Conservation (phyloP, 2,329 filamentous ascomycete genomes). For the Xylariaceae sp. region DNA sequence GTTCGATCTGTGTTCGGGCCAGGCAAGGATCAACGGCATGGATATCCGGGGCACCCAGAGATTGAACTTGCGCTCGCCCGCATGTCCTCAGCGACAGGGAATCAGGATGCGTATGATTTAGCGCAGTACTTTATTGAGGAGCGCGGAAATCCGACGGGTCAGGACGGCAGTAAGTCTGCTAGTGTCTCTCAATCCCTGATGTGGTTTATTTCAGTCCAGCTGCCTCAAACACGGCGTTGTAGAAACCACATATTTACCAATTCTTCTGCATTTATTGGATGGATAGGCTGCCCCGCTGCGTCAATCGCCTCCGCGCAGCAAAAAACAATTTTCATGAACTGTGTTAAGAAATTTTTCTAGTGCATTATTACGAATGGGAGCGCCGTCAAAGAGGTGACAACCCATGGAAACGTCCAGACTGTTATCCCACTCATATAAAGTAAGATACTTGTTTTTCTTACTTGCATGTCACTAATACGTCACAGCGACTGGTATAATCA, state of each 20-base stretch:
- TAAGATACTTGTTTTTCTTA: no score
- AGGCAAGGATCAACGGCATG: conserved; percentile 47
- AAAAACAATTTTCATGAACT: no score
- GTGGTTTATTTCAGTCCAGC: no score
- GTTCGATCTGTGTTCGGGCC: conserved; percentile 52
- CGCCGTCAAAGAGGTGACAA: conserved; percentile 48
- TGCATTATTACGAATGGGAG: conserved; percentile 56
- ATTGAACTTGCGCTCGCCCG: conserved; percentile 49
- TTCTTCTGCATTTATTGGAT: no score
- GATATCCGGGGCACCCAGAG: conserved; percentile 59
- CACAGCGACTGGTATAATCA: conserved; percentile 50
- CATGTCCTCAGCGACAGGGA: conserved; percentile 36
- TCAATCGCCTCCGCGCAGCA: no score
- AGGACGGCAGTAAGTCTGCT: conserved; percentile 36
- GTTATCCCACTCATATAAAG: conserved; percentile 41
- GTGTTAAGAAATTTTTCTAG: conserved; percentile 3
- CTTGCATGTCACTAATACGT: no score
- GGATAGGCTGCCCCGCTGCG: no score
- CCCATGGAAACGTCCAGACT: conserved; percentile 44
- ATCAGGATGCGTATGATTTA: conserved; percentile 40
- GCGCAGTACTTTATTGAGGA: conserved; percentile 58
- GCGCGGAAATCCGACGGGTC: conserved; percentile 51
- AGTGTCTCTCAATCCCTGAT: no score
- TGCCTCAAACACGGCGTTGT: no score
- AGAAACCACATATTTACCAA: no score